A percentile compares a stretch with the other conserved stretches of the same genome.
Evolutionary conservation across 1,139 yeast genomes (phyloP).

Genomic region (Wickerhamomyces sp.): DNA sequence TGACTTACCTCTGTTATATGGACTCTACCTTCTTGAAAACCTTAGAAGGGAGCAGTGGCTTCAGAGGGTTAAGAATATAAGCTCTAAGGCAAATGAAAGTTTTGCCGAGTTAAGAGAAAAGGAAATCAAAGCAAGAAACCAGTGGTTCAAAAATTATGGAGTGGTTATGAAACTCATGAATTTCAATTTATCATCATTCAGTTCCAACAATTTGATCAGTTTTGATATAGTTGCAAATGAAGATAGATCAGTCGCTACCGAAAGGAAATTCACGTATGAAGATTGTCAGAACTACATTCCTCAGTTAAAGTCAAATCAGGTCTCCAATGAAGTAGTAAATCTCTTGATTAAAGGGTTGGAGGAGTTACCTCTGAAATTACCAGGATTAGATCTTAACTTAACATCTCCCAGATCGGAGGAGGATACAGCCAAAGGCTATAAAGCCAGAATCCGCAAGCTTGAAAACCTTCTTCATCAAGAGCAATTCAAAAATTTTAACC

Average conservation of each 20-base stretch:
- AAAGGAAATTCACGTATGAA: constrained; percentile 23
- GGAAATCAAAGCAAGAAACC: constrained; percentile 51
- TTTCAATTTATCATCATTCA: constrained; percentile 20
- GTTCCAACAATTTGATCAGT: constrained; percentile 32
- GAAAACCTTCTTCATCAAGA: constrained; percentile 66
- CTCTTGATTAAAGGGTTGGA: constrained; percentile 43
- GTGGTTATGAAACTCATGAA: constrained; percentile 34
- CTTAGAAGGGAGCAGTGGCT: constrained; percentile 69
- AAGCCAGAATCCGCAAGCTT: constrained; percentile 53
- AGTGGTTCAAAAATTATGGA: constrained; percentile 65
- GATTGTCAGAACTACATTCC: constrained; percentile 31
- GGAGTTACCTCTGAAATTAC: constrained; percentile 34
- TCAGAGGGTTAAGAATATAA: constrained; percentile 45
- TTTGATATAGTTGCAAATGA: constrained; percentile 38
- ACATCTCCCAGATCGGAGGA: constrained; percentile 5
- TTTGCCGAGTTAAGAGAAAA: constrained; percentile 52
- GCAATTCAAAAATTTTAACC: constrained; percentile 51
- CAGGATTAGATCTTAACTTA: constrained; percentile 16
- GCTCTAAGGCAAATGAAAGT: constrained; percentile 52
- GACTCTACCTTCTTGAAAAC: constrained; percentile 66
- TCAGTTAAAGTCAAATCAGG: constrained; percentile 24
- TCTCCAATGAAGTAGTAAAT: constrained; percentile 31
- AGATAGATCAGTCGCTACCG: constrained; percentile 20
- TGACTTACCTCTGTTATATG: constrained; percentile 79
- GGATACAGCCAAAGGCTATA: constrained; percentile 48